Evolutionary conservation across 371 early-diverging fungal species (phyloP), one percentile per base, ranked within the genome.

Genomic region (Rhizomucor pusillus): DNA sequence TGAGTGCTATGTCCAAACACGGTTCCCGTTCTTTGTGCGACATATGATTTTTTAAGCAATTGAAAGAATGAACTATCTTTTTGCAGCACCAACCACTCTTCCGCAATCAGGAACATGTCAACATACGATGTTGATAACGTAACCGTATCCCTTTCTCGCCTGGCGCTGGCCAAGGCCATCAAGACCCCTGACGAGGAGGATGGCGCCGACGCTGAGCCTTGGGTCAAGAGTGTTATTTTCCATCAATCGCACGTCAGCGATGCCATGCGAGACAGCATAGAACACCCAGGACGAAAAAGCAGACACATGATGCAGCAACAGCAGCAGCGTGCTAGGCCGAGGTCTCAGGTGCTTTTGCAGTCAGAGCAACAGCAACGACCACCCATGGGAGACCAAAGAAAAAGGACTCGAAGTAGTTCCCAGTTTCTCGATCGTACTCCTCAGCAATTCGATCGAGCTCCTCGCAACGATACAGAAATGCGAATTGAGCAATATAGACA

Each of bases 141-240:
- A 23, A 65, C 70, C 22, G 75, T 74, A 43, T 72, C 67, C 43
- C 43, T 77, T 18, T 77, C 78, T 48, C 66, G 77, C 11, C 56
- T 76, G 39, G 73, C 73, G 4, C 58, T 76, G 23, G 77, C 77
- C n/a, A 72, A 70, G 50, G 77, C 77, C 23, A 76, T 76, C 40
- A 76, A 76, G 41, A 73, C 77, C 11, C 73, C 77, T 22, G 77
- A 76, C 54, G 29, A 29, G 29, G 61, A 58, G 13, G 69, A 52
- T n/a, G 71, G 67, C 46, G 23, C 58, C 12, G 65, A 63, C 5
- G 56, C 57, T 23, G 75, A 75, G 43, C 67, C 69, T 36, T 75
- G 75, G 75, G 47, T 59, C 33, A 71, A 69, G 24, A 75, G 75
- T 57, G 59, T 75, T n/a, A 75, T 75, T 41, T 75, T 75, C 37